A percentile compares a stretch with the other conserved stretches of the same genome.
phyloP scores from a whole-genome alignment of 345 rosid species.

The Gossypium longicalyx region DNA sequence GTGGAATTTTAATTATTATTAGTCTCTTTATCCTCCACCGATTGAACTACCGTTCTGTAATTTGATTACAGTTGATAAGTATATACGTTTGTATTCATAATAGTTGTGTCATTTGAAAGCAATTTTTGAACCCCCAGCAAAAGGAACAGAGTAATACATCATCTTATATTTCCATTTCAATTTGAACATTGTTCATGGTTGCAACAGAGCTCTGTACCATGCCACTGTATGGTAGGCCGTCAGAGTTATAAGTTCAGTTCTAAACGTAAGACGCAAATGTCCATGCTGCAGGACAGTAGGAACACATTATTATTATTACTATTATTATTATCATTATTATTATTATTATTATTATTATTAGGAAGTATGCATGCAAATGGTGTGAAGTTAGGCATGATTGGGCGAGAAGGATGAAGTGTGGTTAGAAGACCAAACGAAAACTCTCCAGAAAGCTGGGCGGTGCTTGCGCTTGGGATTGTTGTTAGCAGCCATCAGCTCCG shows the following conservation, averaged over 20 bases:
- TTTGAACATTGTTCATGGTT: no score
- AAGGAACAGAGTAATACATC: no score
- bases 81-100: no score
- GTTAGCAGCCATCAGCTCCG: constrained; percentile 25
- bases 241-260: not conserved
- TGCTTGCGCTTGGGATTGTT: constrained; percentile 39
- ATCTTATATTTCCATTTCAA: no score
- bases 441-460: constrained; percentile 47
- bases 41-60: no score
- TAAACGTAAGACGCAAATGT: constrained; percentile 16
- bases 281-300: constrained; percentile 17
- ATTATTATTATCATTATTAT: constrained; percentile 20
- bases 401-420: constrained; percentile 30
- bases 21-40: no score
- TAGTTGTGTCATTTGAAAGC: no score
- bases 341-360: constrained; percentile 3
- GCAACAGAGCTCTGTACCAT: no score
- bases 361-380: constrained; percentile 12
- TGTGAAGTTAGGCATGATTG: constrained; percentile 25
- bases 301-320: constrained; percentile 18
- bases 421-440: constrained; percentile 50
- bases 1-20: no score
- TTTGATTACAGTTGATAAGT: no score
- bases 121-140: no score
- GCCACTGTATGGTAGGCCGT: no score